These are phyloP conservation scores for Cladosporium sp. DNA, from an alignment of 2,329 filamentous ascomycete species.

Conservation along the genomic window DNA sequence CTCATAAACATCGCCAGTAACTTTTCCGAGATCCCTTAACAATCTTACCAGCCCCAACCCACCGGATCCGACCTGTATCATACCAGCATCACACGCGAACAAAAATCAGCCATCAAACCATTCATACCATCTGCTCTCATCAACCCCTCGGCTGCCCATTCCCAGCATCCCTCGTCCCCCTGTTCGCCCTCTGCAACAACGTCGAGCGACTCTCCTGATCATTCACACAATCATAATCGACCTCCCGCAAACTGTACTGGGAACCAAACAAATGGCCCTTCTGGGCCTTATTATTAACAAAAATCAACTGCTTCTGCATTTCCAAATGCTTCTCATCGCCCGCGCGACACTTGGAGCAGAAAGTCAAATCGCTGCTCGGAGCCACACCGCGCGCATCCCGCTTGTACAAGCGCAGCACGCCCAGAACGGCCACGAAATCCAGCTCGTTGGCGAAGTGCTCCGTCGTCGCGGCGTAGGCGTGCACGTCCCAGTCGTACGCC, in stretches of 20 bases:
- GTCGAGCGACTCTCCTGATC: neutral
- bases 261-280: conserved; percentile 6
- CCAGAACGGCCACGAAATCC: conserved; percentile 8
- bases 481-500: conserved; percentile 9
- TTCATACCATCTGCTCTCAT: too few species aligned
- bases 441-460: conserved; percentile 11
- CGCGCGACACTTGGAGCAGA: neutral
- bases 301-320: neutral
- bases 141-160: too few species aligned
- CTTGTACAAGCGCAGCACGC: conserved; percentile 4
- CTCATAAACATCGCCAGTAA: too few species aligned
- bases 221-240: conserved; percentile 6
- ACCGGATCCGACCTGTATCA: too few species aligned
- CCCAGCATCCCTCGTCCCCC: neutral
- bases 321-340: neutral
- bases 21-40: too few species aligned
- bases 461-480: conserved; percentile 5
- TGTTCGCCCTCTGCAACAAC: neutral
- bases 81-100: too few species aligned
- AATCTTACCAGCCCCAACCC: too few species aligned
- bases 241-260: conserved; percentile 6
- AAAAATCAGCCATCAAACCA: too few species aligned
- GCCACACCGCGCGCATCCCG: neutral
- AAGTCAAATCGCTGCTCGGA: neutral
- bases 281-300: conserved; percentile 6